These are phyloP conservation scores for Hyphopichia buzzinii DNA, from an alignment of 1,139 yeast genomes.

Conservation along the genomic window DNA sequence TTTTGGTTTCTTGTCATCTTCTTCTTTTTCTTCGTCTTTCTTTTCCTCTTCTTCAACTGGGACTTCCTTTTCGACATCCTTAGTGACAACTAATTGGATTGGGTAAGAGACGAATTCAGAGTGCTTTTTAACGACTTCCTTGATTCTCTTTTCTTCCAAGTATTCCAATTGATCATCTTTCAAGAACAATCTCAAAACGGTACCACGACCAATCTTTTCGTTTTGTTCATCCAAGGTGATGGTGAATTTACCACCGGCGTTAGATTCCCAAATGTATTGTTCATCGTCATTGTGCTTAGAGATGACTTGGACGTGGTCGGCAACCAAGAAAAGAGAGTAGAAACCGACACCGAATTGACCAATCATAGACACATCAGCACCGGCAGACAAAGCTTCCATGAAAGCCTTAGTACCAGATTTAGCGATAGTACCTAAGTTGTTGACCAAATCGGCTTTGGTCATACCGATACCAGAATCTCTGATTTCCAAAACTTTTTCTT, in stretches of 20 bases:
- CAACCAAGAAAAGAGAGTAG: conserved; percentile 99
- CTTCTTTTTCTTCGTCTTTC: conserved; percentile 49
- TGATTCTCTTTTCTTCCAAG: conserved; percentile 98
- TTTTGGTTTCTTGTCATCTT: conserved; percentile 56
- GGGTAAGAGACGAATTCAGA: conserved; percentile 99
- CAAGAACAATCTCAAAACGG: conserved; percentile 91
- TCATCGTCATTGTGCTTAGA: conserved; percentile 99
- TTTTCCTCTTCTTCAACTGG: conserved; percentile 67
- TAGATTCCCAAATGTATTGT: conserved; percentile 99
- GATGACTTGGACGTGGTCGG: conserved; percentile 98
- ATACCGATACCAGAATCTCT: conserved; percentile 99
- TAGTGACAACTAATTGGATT: conserved; percentile 96
- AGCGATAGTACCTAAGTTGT: conserved; percentile 99
- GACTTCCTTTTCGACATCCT: conserved; percentile 96
- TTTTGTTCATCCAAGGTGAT: conserved; percentile 85
- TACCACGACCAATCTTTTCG: conserved; percentile 92
- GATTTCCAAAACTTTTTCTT: conserved; percentile 88
- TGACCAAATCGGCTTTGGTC: conserved; percentile 98
- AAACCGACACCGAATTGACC: conserved; percentile 99
- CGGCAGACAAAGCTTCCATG: conserved; percentile 99
- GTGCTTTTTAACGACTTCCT: conserved; percentile 99
- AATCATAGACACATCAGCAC: conserved; percentile 99
- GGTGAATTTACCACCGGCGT: conserved; percentile 99
- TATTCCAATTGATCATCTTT: conserved; percentile 99
- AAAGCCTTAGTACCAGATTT: conserved; percentile 99